These are phyloP conservation scores for Coelastrella sp. DNA, from an alignment of 139 green algal species.

Conservation along the genomic window DNA sequence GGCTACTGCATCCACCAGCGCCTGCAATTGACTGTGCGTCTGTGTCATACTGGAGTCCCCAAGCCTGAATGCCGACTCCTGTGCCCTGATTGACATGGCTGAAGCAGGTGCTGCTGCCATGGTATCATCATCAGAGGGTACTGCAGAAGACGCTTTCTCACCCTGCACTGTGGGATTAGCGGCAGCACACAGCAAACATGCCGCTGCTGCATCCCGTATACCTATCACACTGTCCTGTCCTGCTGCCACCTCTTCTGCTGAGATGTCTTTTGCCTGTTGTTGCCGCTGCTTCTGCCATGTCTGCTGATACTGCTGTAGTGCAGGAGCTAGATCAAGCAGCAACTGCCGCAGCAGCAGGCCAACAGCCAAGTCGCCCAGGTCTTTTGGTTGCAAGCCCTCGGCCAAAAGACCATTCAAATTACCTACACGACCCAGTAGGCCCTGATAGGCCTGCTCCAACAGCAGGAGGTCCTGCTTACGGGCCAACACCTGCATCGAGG, in stretches of 20 bases:
- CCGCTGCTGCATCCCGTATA: no score
- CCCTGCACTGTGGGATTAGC: no score
- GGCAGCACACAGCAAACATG: no score
- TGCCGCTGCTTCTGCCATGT: neutral
- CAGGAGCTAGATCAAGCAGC: neutral
- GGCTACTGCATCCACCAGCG: neutral
- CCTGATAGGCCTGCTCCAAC: neutral
- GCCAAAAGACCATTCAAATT: neutral
- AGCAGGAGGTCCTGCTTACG: neutral
- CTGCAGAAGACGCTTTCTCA: no score
- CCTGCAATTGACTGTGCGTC: neutral
- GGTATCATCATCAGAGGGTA: no score
- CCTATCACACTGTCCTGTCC: neutral
- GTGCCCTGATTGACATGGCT: neutral
- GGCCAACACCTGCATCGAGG: slow-evolving; percentile 13
- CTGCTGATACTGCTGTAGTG: neutral
- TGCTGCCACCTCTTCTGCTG: neutral
- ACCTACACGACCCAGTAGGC: neutral
- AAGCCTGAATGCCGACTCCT: neutral
- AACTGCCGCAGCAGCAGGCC: slow-evolving; percentile 9
- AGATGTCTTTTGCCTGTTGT: neutral
- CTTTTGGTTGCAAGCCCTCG: neutral
- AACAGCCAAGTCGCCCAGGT: slow-evolving; percentile 3
- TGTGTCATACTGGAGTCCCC: neutral
- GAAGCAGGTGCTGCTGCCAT: neutral